Evolutionary conservation across 164 flowering plant genomes (phyloP).

Genomic region (Nymphaea thermarum): DNA sequence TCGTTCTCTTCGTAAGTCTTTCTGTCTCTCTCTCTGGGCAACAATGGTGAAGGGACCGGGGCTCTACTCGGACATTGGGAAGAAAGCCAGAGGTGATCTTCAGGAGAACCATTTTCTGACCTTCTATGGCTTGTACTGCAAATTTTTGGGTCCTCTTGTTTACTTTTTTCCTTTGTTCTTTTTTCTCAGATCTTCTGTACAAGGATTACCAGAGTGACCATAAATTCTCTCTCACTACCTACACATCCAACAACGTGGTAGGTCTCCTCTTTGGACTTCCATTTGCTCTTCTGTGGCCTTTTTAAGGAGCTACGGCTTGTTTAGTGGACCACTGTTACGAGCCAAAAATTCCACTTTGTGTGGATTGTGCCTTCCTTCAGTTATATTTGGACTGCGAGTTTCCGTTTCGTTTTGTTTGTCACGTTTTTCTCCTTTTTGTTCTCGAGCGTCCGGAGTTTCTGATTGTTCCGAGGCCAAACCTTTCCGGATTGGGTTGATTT

Average conservation of each 20-base stretch:
- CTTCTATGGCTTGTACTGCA: too few species aligned
- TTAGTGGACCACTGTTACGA: background rate
- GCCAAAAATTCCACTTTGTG: too few species aligned
- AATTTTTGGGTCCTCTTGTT: background rate
- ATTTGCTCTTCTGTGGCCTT: background rate
- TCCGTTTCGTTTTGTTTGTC: too few species aligned
- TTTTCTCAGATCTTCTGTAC: slow-evolving; percentile 39
- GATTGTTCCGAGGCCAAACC: too few species aligned
- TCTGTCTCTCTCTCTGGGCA: background rate
- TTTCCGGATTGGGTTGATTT: too few species aligned
- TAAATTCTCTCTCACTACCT: slow-evolving; percentile 54
- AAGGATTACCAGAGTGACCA: slow-evolving; percentile 57
- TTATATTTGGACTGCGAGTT: too few species aligned
- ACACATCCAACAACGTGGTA: slow-evolving; percentile 50
- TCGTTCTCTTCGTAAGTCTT: too few species aligned
- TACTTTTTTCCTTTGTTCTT: background rate
- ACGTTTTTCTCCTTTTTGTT: background rate
- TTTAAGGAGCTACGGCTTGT: background rate
- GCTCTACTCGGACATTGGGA: slow-evolving; percentile 42
- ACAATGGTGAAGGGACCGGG: slow-evolving; percentile 77
- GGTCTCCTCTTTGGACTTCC: slow-evolving; percentile 13
- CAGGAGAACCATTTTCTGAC: too few species aligned
- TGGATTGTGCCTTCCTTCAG: background rate
- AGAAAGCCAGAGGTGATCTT: slow-evolving; percentile 18
- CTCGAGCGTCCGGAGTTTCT: background rate